phyloP scores from a whole-genome alignment of 2,329 filamentous ascomycete species.

The Ceratocystis papillata region DNA sequence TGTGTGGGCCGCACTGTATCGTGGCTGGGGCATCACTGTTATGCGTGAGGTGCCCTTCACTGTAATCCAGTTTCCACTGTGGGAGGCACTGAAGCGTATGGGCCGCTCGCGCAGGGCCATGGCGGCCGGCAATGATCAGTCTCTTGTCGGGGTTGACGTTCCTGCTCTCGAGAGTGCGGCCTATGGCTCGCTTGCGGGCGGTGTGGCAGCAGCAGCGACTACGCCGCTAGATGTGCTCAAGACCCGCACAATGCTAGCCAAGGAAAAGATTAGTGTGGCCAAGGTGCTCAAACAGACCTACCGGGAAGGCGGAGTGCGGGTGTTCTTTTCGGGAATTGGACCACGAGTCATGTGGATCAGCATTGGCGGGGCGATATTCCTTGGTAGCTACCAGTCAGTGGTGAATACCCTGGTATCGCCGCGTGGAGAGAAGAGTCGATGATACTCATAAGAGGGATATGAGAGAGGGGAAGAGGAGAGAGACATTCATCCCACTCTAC shows the following conservation, averaged over 20 bases:
- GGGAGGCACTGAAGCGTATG: constrained; percentile 82
- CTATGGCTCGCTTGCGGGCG: constrained; percentile 75
- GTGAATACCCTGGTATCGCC: constrained; percentile 45
- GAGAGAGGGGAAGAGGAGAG: neutral
- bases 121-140: neutral
- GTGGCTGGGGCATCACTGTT: constrained; percentile 85
- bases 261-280: constrained; percentile 50
- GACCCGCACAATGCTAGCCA: constrained; percentile 87
- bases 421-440: neutral
- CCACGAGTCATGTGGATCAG: constrained; percentile 92
- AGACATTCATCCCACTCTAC: neutral
- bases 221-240: constrained; percentile 95
- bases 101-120: constrained; percentile 37
- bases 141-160: constrained; percentile 36
- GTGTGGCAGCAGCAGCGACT: constrained; percentile 74
- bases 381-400: constrained; percentile 86
- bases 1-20: constrained; percentile 76
- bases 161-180: constrained; percentile 68
- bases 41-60: constrained; percentile 96
- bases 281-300: constrained; percentile 55
- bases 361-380: constrained; percentile 83
- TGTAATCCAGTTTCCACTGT: constrained; percentile 91
- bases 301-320: constrained; percentile 50
- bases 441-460: neutral
- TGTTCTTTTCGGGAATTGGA: constrained; percentile 66